phyloP scores from a whole-genome alignment of 192 early-diverging fungal genomes.

The Entomortierella beljakovae region DNA sequence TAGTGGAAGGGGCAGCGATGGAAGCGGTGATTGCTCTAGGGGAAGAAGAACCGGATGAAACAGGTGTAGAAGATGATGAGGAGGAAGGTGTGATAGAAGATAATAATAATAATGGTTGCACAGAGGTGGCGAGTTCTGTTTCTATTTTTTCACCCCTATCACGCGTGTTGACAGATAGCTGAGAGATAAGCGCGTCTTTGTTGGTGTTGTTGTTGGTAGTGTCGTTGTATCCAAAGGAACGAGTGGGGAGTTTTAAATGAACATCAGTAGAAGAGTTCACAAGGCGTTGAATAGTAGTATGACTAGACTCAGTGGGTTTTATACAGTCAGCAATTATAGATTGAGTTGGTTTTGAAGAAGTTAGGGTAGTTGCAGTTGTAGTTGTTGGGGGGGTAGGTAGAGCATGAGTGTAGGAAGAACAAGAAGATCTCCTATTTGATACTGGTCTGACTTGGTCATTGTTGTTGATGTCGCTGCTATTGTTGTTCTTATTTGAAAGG shows the following conservation, averaged over 20 bases:
- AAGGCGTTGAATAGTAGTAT: background rate
- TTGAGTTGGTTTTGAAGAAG: background rate
- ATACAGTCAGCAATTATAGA: background rate
- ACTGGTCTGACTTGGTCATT: background rate
- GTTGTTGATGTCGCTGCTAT: background rate
- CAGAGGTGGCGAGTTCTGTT: too few relatives aligned
- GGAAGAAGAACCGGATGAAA: constrained; percentile 19
- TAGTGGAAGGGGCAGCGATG: constrained; percentile 16
- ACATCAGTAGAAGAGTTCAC: constrained; percentile 2
- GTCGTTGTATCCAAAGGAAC: background rate
- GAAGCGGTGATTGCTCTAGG: constrained; percentile 33
- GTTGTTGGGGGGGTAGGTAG: constrained; percentile 8
- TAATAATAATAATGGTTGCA: too few relatives aligned
- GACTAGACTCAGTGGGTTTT: background rate
- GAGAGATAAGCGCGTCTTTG: background rate
- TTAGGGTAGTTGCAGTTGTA: constrained; percentile 8
- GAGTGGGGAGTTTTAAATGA: constrained; percentile 4
- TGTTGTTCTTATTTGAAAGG: background rate
- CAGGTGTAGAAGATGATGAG: constrained; percentile 9
- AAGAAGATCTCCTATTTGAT: background rate
- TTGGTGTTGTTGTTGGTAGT: background rate
- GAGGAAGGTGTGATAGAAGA: background rate
- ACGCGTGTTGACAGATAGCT: background rate
- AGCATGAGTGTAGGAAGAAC: constrained; percentile 12
- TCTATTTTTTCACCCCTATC: background rate